Conservation (phyloP, 2,329 filamentous ascomycete species). For the Geoglossum cookeanum region DNA sequence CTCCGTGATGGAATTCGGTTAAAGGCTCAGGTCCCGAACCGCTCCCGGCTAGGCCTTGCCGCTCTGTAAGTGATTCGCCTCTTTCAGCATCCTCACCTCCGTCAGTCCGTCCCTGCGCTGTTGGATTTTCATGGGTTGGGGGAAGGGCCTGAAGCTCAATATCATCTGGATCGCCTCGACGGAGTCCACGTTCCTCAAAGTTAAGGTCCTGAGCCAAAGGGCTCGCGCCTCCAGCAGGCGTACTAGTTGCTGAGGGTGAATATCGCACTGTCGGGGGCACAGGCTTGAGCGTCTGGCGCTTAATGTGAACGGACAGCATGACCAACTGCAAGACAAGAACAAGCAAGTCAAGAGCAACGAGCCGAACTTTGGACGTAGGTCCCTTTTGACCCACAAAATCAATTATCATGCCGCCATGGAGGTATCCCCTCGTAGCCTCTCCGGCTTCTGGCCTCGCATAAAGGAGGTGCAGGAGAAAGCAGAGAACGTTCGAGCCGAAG, state of each 20-base stretch:
- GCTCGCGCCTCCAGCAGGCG: conserved; percentile 6
- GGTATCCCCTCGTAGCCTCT: conserved; percentile 32
- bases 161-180: conserved; percentile 22
- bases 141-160: conserved; percentile 22
- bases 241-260: conserved; percentile 4
- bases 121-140: not conserved
- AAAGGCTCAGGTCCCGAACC: not conserved
- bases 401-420: conserved; percentile 42
- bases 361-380: conserved; percentile 32
- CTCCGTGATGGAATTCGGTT: conserved; percentile 11
- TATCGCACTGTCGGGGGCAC: not conserved
- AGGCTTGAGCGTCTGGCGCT: conserved; percentile 28
- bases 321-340: conserved; percentile 35
- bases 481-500: conserved; percentile 33
- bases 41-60: not conserved
- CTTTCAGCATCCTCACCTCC: conserved; percentile 1
- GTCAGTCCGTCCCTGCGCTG: not conserved
- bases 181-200: conserved; percentile 37
- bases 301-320: conserved; percentile 34
- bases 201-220: conserved; percentile 34
- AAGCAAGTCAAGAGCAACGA: conserved; percentile 33
- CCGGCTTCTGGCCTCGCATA: conserved; percentile 30
- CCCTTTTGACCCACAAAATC: conserved; percentile 45
- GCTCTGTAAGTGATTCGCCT: not conserved
- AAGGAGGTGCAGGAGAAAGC: conserved; percentile 37